Percentiles rank a stretch among this genome's conserved stretches.
phyloP scores from a whole-genome alignment of 2,329 filamentous ascomycete genomes.

The Daldinia eschscholtzii region DNA sequence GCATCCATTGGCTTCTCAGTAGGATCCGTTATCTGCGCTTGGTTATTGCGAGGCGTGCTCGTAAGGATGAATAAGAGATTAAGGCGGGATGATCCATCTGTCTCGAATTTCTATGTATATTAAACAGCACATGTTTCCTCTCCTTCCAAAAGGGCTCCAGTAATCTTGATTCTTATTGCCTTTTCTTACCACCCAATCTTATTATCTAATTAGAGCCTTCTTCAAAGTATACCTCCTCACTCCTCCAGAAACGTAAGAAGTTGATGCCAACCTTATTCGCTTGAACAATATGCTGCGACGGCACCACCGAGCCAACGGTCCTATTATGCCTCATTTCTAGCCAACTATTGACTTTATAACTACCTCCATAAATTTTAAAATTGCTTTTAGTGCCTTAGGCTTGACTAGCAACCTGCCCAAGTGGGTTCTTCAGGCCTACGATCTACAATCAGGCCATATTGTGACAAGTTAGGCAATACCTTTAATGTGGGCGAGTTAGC shows the following conservation, averaged over 20 bases:
- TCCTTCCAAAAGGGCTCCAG: not conserved
- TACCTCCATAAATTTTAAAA: not conserved
- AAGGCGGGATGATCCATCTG: conserved; percentile 25
- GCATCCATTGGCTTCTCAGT: conserved; percentile 39
- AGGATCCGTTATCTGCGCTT: conserved; percentile 33
- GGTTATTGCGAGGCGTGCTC: conserved; percentile 33
- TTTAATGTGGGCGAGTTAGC: conserved; percentile 18
- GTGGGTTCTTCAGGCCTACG: conserved; percentile 9
- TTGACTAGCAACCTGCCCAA: conserved; percentile 5
- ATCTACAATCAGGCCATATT: conserved; percentile 24
- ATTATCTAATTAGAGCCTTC: too few relatives aligned
- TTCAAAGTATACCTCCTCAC: not conserved
- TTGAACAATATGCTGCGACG: not conserved
- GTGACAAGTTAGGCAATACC: conserved; percentile 23
- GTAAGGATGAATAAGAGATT: conserved; percentile 38
- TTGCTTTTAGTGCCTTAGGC: not conserved
- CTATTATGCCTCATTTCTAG: not conserved
- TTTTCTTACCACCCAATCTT: too few relatives aligned
- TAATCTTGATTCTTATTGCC: too few relatives aligned
- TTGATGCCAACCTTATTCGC: not conserved
- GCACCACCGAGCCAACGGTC: not conserved
- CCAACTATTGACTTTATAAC: not conserved
- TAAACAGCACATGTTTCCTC: not conserved
- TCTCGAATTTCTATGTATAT: conserved; percentile 39
- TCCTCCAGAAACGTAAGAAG: not conserved